These are phyloP conservation scores for Penicillium antarcticum DNA, from an alignment of 495 filamentous ascomycete genomes.

Conservation along the genomic window DNA sequence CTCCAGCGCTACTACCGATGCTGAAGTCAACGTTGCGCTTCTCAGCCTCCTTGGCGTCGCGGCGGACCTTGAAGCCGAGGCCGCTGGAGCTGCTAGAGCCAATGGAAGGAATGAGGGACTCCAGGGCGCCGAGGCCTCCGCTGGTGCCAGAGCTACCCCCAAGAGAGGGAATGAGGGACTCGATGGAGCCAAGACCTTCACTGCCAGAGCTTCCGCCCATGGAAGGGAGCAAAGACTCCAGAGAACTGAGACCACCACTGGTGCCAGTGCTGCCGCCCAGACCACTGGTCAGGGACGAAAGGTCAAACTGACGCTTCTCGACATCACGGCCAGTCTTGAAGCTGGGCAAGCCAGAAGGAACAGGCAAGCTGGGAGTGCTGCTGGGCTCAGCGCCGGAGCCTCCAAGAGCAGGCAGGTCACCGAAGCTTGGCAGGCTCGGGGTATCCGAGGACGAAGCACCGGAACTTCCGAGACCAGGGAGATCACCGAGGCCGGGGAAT, in stretches of 20 bases:
- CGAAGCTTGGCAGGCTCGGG: background rate
- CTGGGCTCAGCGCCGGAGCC: background rate
- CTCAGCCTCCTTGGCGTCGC: background rate
- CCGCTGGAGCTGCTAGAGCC: constrained; percentile 3
- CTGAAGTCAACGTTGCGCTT: background rate
- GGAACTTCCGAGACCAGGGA: too few relatives aligned
- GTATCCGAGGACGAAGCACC: background rate
- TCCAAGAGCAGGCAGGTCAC: background rate
- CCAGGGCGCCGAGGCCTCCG: constrained; percentile 15
- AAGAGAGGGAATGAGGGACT: background rate
- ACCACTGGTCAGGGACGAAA: background rate
- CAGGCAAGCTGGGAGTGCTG: background rate
- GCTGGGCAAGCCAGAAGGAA: background rate
- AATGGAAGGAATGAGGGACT: constrained; percentile 4
- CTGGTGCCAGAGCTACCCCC: constrained; percentile 2
- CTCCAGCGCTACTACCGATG: too few relatives aligned
- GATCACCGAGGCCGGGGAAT: too few relatives aligned
- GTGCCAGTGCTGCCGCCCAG: background rate
- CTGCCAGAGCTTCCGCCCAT: background rate
- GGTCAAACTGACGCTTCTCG: background rate
- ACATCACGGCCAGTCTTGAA: too few relatives aligned
- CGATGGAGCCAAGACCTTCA: background rate
- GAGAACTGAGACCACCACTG: background rate
- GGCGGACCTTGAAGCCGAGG: constrained; percentile 2
- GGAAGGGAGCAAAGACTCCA: background rate